Evolutionary conservation across 768 basidiomycete species (phyloP), one percentile per base, ranked within the genome.

Genomic region (Pilatotrama ljubarskyi): DNA sequence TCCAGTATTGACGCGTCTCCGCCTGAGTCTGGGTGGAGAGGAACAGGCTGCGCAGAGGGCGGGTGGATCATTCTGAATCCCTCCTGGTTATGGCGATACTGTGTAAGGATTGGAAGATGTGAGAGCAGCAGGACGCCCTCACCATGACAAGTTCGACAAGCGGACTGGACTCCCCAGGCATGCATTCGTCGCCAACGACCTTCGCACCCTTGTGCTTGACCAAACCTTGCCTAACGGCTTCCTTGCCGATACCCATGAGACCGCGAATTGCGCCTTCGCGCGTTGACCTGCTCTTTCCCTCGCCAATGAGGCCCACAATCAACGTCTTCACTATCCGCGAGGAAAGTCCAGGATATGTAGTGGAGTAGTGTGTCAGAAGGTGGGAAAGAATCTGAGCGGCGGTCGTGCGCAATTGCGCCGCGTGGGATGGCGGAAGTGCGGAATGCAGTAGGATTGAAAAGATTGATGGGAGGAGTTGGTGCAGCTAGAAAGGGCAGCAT

Each of bases 271-370:
- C 92, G 42, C 96, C 94, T 73, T 95, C 91, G 55, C 94, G 81
- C 7, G 92, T 91, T 6, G 93, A 93, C 18, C 84, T 80, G 59
- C 84, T 85, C 71, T 90, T 90, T 11, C 81, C 86, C 8, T 84
- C 76, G 3, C 82, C 84, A 41, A 93, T 81, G 2, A 98, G 84
- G 0, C 95, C 93, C 11, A 95, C 81, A 3, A 97, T 80, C 3
- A 98, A 85, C 0, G 96, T 97, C 72, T 97, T 97, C 80, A 95
- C 92, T 48, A 98, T 89, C 14, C 96, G 89, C 26, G 91, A 87
- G 1, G 90, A 86, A 14, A 95, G 83, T 0, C 89, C 87, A 0
- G 93, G 91, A 72, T 95, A 95, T 3, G 93, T 92, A n/a, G 90
- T 89, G 0, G 88, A 87, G 66, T 93, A 91, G 63, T 87, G 87